Conservation (phyloP, 202 grass and related monocot species). For the Musa balbisiana region DNA sequence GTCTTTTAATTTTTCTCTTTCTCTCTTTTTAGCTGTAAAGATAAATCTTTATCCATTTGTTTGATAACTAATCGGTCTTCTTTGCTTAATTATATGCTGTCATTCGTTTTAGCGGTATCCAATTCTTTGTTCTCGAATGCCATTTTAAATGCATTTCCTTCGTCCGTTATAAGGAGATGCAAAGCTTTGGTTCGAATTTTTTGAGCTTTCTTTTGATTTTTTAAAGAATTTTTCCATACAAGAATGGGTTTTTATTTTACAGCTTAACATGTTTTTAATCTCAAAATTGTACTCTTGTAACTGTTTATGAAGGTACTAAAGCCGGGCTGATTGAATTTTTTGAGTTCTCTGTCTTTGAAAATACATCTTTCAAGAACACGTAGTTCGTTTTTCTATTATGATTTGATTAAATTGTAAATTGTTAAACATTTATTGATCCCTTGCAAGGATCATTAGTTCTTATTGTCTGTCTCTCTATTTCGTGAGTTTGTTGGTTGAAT, state of each 20-base stretch:
- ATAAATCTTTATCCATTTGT: not conserved
- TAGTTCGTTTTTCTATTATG: not conserved
- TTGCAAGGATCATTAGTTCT: too few species aligned
- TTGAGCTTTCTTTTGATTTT: too few species aligned
- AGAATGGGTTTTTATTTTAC: not conserved
- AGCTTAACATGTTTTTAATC: not conserved
- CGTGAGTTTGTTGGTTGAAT: too few species aligned
- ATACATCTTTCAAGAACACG: not conserved
- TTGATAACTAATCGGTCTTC: not conserved
- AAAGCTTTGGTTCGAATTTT: not conserved
- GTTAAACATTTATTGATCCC: too few species aligned
- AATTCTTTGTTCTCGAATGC: not conserved
- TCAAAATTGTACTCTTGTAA: not conserved
- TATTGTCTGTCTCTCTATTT: too few species aligned
- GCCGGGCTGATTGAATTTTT: not conserved
- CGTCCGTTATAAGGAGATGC: not conserved
- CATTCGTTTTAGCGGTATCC: not conserved
- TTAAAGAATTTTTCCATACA: not conserved
- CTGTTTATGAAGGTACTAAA: not conserved
- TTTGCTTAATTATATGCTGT: not conserved
- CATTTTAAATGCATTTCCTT: not conserved
- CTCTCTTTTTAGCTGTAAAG: not conserved
- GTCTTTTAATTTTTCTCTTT: constrained; percentile 12
- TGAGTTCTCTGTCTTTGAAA: not conserved
- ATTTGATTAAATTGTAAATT: too few species aligned